phyloP scores from a whole-genome alignment of 768 basidiomycete genomes.

The Harrya chromipes region DNA sequence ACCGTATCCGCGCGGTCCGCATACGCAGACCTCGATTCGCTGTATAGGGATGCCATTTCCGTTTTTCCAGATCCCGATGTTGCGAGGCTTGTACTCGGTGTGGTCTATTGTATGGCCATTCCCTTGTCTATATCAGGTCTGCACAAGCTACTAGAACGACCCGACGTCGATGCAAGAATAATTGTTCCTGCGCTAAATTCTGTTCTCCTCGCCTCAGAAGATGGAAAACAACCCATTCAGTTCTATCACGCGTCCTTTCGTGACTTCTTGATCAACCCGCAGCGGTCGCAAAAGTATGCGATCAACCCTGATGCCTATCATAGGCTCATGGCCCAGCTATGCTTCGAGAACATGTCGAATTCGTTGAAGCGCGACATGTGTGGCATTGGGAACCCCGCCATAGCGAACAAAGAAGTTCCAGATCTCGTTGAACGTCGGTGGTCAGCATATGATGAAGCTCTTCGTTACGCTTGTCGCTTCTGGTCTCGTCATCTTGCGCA shows the following conservation, averaged over 20 bases:
- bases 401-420: conserved; percentile 12
- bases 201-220: conserved; percentile 18
- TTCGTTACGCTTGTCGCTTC: conserved; percentile 19
- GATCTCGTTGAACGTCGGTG: conserved; percentile 18
- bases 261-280: conserved; percentile 16
- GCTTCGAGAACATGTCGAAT: conserved; percentile 17
- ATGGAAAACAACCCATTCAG: conserved; percentile 18
- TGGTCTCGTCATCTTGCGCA: conserved; percentile 19
- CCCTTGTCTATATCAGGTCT: conserved; percentile 14
- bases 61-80: conserved; percentile 16
- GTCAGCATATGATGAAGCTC: conserved; percentile 12
- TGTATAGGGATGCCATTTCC: conserved; percentile 21
- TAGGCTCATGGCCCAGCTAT: conserved; percentile 17
- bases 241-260: conserved; percentile 24
- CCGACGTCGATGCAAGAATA: conserved; percentile 14
- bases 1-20: conserved; percentile 5
- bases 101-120: conserved; percentile 12
- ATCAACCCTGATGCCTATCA: conserved; percentile 15
- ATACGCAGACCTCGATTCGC: conserved; percentile 17
- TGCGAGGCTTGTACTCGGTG: conserved; percentile 16
- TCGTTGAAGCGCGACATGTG: conserved; percentile 23
- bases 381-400: conserved; percentile 14
- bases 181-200: conserved; percentile 16
- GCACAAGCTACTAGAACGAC: conserved; percentile 12
- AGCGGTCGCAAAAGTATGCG: conserved; percentile 15